phyloP scores from a whole-genome alignment of 352 stramenopile species.

The Globisporangium nunn region DNA sequence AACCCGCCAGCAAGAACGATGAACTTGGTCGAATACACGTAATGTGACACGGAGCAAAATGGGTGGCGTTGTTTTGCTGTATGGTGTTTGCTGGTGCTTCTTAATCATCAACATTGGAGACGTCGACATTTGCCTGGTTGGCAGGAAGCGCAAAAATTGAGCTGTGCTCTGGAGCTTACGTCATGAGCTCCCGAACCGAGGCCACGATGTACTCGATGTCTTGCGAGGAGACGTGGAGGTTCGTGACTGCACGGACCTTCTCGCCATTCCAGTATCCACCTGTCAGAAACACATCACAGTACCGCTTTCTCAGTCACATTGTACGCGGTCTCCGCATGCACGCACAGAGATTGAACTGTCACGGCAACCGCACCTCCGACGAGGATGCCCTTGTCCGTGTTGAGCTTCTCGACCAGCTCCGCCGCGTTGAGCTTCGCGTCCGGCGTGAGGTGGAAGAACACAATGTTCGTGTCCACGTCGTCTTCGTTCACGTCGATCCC shows the following conservation, averaged over 20 bases:
- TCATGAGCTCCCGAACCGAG: slow-evolving; percentile 48
- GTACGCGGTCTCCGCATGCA: no score
- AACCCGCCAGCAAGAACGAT: neutral
- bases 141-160: no score
- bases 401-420: slow-evolving; percentile 50
- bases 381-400: slow-evolving; percentile 62
- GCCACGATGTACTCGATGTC: slow-evolving; percentile 61
- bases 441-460: slow-evolving; percentile 61
- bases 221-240: slow-evolving; percentile 59
- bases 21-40: neutral
- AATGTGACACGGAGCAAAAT: no score
- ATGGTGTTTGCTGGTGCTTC: no score
- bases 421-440: slow-evolving; percentile 54
- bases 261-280: slow-evolving; percentile 53
- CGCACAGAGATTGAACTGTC: no score
- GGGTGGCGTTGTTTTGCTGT: neutral
- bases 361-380: slow-evolving; percentile 23
- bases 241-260: slow-evolving; percentile 62
- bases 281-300: slow-evolving; percentile 2
- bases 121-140: no score
- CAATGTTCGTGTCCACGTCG: slow-evolving; percentile 86
- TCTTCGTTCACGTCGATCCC: slow-evolving; percentile 55
- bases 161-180: slow-evolving; percentile 12
- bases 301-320: no score
- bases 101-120: no score